Evolutionary conservation across 2,329 filamentous ascomycete genomes (phyloP), one percentile per base, ranked within the genome.

Genomic region (Ilyonectria mors-panacis): DNA sequence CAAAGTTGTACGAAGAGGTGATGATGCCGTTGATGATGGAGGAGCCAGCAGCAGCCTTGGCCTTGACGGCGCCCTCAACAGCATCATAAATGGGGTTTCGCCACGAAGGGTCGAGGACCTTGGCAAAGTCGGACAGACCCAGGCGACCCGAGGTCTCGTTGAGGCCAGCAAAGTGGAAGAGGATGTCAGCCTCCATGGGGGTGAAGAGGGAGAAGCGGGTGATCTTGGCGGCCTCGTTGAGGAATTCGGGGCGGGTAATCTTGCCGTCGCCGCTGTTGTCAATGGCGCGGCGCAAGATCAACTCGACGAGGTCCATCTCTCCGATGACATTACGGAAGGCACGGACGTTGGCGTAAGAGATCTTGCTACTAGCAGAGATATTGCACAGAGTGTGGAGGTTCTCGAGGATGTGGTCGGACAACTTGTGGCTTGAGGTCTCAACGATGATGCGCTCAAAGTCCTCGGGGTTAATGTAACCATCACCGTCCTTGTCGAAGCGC

Each of bases 241-340:
- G 84, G 83, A 99, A 99, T 77, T 98, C 96, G 48, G 94, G 89
- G 59, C 94, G 90, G 5, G 95, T 98, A 78, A 99, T 98, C 84
- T 94, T 97, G 78, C 94, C 94, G 80, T 99, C 96, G 12, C 84
- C 74, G 80, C 93, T 97, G 84, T 95, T 94, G 75, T 86, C 84
- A 70, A 94, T 93, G 42, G 96, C 96, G 77, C 94, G 94, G 73
- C 94, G 91, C 71, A 99, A 89, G 78, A 99, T 94, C 73, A 97
- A 85, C 85, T 99, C 96, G 56, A 98, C 94, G 76, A 98, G 88
- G 77, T 99, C 96, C 94, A 99, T 98, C 83, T 98, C 95, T 77
- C 93, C 92, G 75, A 99, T 95, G 82, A 99, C 92, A 80, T 99
- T 99, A 85, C 97, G 95, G 85, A 99, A 99, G 42, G 96, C 96